Base-by-base conservation (phyloP, 2,329 filamentous ascomycete species). In the Fusarium mangiferae region DNA sequence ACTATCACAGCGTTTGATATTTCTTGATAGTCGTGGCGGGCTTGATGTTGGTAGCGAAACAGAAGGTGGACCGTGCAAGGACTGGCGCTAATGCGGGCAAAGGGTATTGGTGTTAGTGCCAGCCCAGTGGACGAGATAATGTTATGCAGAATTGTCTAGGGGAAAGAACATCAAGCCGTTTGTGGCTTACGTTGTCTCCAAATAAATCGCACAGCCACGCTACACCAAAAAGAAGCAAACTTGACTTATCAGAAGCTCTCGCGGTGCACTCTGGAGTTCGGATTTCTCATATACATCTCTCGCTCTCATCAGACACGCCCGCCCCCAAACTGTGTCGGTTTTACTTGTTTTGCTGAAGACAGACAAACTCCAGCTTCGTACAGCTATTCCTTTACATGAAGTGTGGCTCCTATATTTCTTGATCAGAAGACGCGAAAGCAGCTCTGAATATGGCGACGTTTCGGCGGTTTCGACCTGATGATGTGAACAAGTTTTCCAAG, bases 401-500 rank as follows among this genome's bases (percentile, higher is more conserved):
- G 14, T 6, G 24, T 42, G n/a, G 39, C 24, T 44, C 20, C 13
- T 9, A 22, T n/a, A 36, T 30, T 55, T 17, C 9, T 39, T 28
- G 20, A 28, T 55, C 51, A 28, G 24, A 55, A 55, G 15, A 39
- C 51, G 14, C 51, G 39, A 41, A 55, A 39, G 18, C 48, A 36
- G 26, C 15, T 66, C 35, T 26, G 51, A 66, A 56, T 15, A 78
- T 78, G 77, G 77, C 77, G 62, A 93, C 93, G 62, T 93, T 98
- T 80, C 92, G 95, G 59, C 91, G 93, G 76, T 98, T 98, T 86
- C 90, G 90, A 70, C 92, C 94, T 6, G 88, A 90, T 76, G 96
- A 99, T 82, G 88, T 98, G 71, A 91, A 98, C 84, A 92, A 92
- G 76, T 92, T 98, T 83, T 97, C 97, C 76, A 92, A 95, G 75